Base-by-base conservation (phyloP, 2,329 filamentous ascomycete genomes). In the Lasiodiplodia gonubiensis region DNA sequence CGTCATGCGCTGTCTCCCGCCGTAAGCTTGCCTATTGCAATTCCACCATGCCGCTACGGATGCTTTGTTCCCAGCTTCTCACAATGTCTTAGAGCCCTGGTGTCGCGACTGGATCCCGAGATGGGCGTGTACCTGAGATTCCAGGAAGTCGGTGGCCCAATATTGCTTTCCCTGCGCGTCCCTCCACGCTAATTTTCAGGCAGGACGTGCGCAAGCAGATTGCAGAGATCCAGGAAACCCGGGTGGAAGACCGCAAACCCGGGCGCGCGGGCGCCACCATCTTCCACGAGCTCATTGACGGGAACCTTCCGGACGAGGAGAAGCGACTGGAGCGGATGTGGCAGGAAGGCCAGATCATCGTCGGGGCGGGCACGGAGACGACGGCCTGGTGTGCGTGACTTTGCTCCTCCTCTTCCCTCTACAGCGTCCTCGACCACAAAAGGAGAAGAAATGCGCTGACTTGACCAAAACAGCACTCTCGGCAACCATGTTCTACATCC, bases 371-470 rank as follows among this genome's bases (percentile, higher is more conserved):
- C 3, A 78, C 77, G 10, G 74, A 79, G 48, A 82, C 80, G 0
- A 78, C 75, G 0, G 74, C 73, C 6, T 74, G 74, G 70, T 74
- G 1, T 21, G 25, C 14, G 74, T 1, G 67, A 78, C 6, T 69
- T n/a, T n/a, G n/a, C n/a, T 75, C 6, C 73, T 76, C 6, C 82
- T 75, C 70, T 68, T 79, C 72, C 69, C 82, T n/a, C 2, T 75
- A 79, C 21, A 67, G 70, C 21, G 5, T 18, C 52, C 7, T 60
- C 65, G 35, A 67, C 80, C 3, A 81, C 39, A 78, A 2, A 78
- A 76, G 7, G 74, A 80, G 48, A 83, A 0, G 77, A 74, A 0
- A 73, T 73, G 7, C 74, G 35, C 35, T 37, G 35, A 37, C 35
- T 37, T 74, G 70, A 83, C 68, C 72, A 83, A 35, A 27, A 11